These are phyloP conservation scores for Suhomyces tanzawaensis DNA, from an alignment of 805 yeast genomes.

Conservation along the genomic window DNA sequence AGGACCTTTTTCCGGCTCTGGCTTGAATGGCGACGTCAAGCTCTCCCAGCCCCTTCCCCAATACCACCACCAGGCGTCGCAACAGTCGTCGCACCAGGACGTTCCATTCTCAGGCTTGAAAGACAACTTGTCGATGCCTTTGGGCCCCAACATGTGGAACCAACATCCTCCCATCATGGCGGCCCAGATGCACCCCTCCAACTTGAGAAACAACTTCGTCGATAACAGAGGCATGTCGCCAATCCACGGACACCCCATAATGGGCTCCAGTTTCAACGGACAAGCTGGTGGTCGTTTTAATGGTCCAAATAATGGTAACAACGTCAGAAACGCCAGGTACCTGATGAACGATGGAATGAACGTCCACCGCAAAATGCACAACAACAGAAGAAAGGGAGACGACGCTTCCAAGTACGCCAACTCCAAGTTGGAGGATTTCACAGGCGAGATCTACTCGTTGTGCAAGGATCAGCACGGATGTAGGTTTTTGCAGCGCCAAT, in stretches of 20 bases:
- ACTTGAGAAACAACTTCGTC: constrained; percentile 4
- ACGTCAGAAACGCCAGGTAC: constrained; percentile 2
- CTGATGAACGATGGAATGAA: constrained; percentile 28
- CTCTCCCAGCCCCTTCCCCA: background rate
- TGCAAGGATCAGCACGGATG: constrained; percentile 98
- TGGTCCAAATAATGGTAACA: background rate
- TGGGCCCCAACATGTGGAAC: constrained; percentile 16
- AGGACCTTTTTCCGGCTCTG: background rate
- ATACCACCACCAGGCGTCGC: constrained; percentile 1
- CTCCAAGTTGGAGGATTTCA: constrained; percentile 65
- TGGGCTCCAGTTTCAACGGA: background rate
- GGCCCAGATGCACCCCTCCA: constrained; percentile 1
- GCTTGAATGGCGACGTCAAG: background rate
- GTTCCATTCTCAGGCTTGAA: constrained; percentile 1
- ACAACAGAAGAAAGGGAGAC: constrained; percentile 48
- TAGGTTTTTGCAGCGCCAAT: constrained; percentile 82
- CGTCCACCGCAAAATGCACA: constrained; percentile 43
- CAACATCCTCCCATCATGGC: constrained; percentile 3
- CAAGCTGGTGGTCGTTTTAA: background rate
- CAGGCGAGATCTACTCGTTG: constrained; percentile 70
- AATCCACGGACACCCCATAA: background rate
- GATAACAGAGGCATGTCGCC: constrained; percentile 3
- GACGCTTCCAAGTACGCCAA: constrained; percentile 70
- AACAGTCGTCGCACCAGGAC: background rate
- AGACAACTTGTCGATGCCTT: constrained; percentile 3